Evolutionary conservation across 1,284 basidiomycete species (phyloP).

Genomic region (Malassezia pachydermatis): DNA sequence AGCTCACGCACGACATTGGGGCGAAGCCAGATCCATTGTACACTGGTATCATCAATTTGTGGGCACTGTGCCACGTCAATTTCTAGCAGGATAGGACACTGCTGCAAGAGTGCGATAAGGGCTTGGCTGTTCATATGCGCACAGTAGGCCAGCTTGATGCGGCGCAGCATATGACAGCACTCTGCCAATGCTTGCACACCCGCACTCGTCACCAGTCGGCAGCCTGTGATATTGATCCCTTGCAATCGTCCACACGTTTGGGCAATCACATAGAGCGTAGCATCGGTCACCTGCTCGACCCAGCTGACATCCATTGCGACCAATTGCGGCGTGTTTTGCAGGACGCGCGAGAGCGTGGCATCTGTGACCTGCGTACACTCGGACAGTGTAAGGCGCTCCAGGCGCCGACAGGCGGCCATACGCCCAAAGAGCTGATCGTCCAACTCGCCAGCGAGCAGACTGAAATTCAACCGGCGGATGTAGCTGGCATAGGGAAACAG

Average conservation of each 20-base stretch:
- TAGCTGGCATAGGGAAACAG: conserved; percentile 81
- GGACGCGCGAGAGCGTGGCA: conserved; percentile 59
- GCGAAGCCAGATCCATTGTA: conserved; percentile 74
- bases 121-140: conserved; percentile 31
- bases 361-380: conserved; percentile 67
- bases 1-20: conserved; percentile 80
- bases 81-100: conserved; percentile 80
- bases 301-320: conserved; percentile 76
- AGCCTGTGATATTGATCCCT: conserved; percentile 82
- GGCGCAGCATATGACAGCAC: conserved; percentile 64
- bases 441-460: conserved; percentile 62
- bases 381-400: conserved; percentile 84
- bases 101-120: conserved; percentile 26
- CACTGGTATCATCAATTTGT: conserved; percentile 64
- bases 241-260: conserved; percentile 65
- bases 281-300: conserved; percentile 45
- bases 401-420: conserved; percentile 65
- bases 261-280: conserved; percentile 30
- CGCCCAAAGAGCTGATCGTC: conserved; percentile 67
- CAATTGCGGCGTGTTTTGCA: conserved; percentile 63
- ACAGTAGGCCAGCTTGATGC: conserved; percentile 49
- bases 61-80: conserved; percentile 81
- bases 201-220: conserved; percentile 68
- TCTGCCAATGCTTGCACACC: conserved; percentile 69
- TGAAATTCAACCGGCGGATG: conserved; percentile 82